Evolutionary conservation across 805 yeast species (phyloP), one percentile per base, ranked within the genome.

Genomic region (Kuraishia hungarica): DNA sequence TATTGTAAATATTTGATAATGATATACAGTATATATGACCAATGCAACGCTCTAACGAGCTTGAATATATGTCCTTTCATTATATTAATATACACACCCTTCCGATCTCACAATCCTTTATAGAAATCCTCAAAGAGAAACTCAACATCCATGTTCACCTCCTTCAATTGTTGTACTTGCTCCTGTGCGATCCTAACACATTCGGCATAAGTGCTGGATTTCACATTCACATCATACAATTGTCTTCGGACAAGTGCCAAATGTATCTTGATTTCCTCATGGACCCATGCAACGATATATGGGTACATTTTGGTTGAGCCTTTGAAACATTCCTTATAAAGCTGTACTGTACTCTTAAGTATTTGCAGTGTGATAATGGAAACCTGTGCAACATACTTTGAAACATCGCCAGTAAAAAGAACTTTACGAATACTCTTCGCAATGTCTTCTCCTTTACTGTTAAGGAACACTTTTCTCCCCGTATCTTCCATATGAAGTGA

Each of bases 251-350:
- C 79, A 6, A 83, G 68, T 19, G 73, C 71, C 29, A 83, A 81
- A 59, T 87, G 86, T 51, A 74, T 73, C 48, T 80, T 79, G 35
- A 88, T 79, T 65, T 84, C 86, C 13, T 77, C 77, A 55, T 81
- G 80, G 39, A 86, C 80, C 96, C 97, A 90, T 58, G 84, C 82
- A n/a, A 89, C 85, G 29, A 76, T 75, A 60, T 86, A 75, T 46
- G 68, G 68, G 48, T 68, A 61, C 47, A 65, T 64, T 15, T 35
- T 35, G 13, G 63, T 70, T 17, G 54, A 54, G 17, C 63, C 64
- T 15, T 71, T 75, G 68, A 80, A 87, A 53, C 86, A 77, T 24
- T 72, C 67, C 52, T 76, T 75, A 70, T 78, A 89, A 39, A 80
- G 72, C 19, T 70, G 62, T 15, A 83, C 81, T 0, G 96, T 82